Evolutionary conservation across 768 basidiomycete species (phyloP).

Genomic region (Suillus variegatus): DNA sequence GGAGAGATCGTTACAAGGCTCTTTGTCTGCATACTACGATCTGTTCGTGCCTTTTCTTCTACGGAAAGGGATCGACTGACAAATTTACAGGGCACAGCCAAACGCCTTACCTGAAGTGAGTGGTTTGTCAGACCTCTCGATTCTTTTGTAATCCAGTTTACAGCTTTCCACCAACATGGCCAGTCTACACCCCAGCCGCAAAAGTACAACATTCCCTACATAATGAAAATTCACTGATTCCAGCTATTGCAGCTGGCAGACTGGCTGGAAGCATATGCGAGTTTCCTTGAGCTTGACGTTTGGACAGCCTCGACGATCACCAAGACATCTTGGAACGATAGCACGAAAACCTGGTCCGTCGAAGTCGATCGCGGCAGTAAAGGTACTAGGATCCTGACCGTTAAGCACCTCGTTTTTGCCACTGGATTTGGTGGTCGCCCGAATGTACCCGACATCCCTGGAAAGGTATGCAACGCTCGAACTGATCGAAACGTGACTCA

Average conservation of each 20-base stretch:
- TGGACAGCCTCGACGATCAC: constrained; percentile 55
- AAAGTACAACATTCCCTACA: constrained; percentile 36
- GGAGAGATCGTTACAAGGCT: constrained; percentile 39
- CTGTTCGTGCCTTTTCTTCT: constrained; percentile 33
- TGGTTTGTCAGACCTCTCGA: not conserved
- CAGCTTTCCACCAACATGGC: constrained; percentile 59
- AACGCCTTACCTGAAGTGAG: constrained; percentile 55
- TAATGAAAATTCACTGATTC: not conserved
- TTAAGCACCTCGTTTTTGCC: constrained; percentile 57
- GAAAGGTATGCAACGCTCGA: not conserved
- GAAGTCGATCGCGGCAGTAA: constrained; percentile 35
- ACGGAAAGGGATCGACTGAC: not conserved
- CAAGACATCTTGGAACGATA: constrained; percentile 38
- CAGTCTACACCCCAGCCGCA: constrained; percentile 48
- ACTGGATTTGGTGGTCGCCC: constrained; percentile 51
- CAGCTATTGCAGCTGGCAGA: constrained; percentile 49
- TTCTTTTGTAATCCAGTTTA: not conserved
- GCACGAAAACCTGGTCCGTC: constrained; percentile 48
- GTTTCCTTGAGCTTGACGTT: constrained; percentile 59
- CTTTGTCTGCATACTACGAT: constrained; percentile 57
- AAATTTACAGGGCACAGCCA: constrained; percentile 47
- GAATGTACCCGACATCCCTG: constrained; percentile 42
- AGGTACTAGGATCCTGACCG: constrained; percentile 37
- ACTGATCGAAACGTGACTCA: not conserved
- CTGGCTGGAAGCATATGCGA: constrained; percentile 66